Percentiles rank a stretch among this genome's conserved stretches.
Evolutionary conservation across 148 eudicot genomes (phyloP).

Genomic region (Persicaria tinctoria): DNA sequence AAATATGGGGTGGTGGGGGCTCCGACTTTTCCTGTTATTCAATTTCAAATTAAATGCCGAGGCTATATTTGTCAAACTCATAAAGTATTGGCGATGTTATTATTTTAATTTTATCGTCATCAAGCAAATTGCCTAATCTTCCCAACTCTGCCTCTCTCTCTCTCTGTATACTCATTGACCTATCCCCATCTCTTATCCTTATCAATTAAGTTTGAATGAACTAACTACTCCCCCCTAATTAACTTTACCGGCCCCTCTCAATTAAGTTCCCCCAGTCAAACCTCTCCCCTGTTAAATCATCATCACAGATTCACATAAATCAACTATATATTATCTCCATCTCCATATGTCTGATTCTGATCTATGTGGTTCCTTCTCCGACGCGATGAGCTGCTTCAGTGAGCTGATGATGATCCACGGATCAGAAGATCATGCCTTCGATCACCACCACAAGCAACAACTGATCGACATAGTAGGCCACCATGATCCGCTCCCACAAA

Average conservation of each 20-base stretch:
- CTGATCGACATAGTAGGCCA: no score
- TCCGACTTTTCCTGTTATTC: no score
- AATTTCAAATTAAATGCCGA: no score
- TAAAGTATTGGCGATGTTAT: not conserved
- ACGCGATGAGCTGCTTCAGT: not conserved
- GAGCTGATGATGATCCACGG: not conserved
- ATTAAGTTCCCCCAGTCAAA: not conserved
- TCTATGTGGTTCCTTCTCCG: not conserved
- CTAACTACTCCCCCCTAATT: not conserved
- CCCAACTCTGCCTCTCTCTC: not conserved
- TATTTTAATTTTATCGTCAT: not conserved
- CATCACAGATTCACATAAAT: no score
- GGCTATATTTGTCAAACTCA: no score
- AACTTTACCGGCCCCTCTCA: not conserved
- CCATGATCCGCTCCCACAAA: conserved; percentile 1
- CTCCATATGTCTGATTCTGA: no score
- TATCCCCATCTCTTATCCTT: conserved; percentile 10
- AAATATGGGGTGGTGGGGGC: no score
- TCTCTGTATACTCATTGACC: conserved; percentile 8
- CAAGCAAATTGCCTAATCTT: not conserved
- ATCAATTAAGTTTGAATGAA: not conserved
- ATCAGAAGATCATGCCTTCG: no score
- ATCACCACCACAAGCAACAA: no score
- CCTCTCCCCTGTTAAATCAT: not conserved
- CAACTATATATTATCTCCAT: no score